Base-by-base conservation (phyloP, 2,329 filamentous ascomycete genomes). In the Orbilia quercus region DNA sequence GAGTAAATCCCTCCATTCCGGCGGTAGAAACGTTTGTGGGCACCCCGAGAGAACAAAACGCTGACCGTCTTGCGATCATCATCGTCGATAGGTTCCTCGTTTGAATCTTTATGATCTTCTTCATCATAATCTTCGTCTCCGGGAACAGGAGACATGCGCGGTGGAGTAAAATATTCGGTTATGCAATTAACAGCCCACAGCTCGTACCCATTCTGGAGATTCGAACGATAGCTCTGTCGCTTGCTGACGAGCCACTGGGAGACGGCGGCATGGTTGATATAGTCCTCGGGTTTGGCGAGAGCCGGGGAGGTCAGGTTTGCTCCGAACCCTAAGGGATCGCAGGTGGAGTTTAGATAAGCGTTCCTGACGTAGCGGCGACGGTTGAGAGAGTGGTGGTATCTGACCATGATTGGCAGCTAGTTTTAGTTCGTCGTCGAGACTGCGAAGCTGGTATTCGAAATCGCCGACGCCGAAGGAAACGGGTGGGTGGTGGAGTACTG, bases 1-100 rank as follows among this genome's bases (percentile, higher is more conserved):
- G 60, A 73, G 38, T 66, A 66, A 25, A 73, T 73, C 22, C 69
- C 69, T 4, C 69, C 69, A 40, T 73, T 73, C 12, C 69, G 69
- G n/a, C 69, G 69, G 50, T 66, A 73, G 44, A 59, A 73, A 9
- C 60, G 60, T 28, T 57, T 66, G 44, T 73, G 69, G 9, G 60
- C 60, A 16, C 69, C 60, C 38, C 69, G 40, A 5, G 62, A 60
- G 34, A 65, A 73, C 18, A 73, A 60, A 9, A 65, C 60, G 18
- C 60, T 64, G 7, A 73, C 54, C 12, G 69, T 66, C 23, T 73
- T 73, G 7, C 60, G 60, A n/a, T 73, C 69, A 14, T 58, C 50
- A 14, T 73, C 60, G 28, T 66, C 60, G 34, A 73, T 73, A 7
- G 69, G 69, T n/a, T 73, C 69, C 48, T 73, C 69, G 20, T 65